phyloP scores from a whole-genome alignment of 305 asterid species.

The Petunia hybrid region DNA sequence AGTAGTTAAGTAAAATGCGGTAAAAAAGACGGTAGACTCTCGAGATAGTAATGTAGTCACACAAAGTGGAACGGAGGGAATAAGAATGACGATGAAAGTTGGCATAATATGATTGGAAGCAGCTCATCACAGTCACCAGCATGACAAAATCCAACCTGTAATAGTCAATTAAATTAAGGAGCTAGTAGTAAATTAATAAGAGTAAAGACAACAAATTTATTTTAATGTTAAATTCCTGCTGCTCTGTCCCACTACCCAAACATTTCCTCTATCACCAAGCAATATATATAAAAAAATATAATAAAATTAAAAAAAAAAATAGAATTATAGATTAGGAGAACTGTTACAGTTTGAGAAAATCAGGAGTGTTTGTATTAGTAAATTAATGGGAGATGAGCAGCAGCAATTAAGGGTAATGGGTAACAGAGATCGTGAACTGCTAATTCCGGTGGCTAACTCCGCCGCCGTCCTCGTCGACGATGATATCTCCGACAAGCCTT shows the following conservation, averaged over 20 bases:
- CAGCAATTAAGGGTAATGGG: slow-evolving; percentile 57
- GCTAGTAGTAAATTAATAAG: no score
- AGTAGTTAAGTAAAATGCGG: no score
- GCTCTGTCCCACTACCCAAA: slow-evolving; percentile 14
- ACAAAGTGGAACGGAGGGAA: no score
- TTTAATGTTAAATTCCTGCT: neutral
- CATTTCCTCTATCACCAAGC: slow-evolving; percentile 28
- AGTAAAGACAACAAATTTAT: neutral
- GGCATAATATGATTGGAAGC: slow-evolving; percentile 6
- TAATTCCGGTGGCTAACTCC: slow-evolving; percentile 79
- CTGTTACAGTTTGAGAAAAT: slow-evolving; percentile 2
- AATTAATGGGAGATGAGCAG: slow-evolving; percentile 72
- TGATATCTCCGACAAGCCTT: slow-evolving; percentile 53
- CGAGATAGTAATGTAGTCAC: no score
- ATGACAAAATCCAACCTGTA: slow-evolving; percentile 21
- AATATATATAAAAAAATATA: neutral
- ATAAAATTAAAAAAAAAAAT: neutral
- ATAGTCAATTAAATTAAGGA: no score
- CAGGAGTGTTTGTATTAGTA: neutral
- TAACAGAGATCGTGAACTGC: slow-evolving; percentile 85
- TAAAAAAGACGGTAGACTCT: no score
- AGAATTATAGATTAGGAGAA: slow-evolving; percentile 18
- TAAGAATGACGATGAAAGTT: neutral
- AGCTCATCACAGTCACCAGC: neutral
- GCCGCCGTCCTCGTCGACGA: slow-evolving; percentile 49